Base-by-base conservation (phyloP, 2,329 filamentous ascomycete genomes). In the Hypoxylon sp. region DNA sequence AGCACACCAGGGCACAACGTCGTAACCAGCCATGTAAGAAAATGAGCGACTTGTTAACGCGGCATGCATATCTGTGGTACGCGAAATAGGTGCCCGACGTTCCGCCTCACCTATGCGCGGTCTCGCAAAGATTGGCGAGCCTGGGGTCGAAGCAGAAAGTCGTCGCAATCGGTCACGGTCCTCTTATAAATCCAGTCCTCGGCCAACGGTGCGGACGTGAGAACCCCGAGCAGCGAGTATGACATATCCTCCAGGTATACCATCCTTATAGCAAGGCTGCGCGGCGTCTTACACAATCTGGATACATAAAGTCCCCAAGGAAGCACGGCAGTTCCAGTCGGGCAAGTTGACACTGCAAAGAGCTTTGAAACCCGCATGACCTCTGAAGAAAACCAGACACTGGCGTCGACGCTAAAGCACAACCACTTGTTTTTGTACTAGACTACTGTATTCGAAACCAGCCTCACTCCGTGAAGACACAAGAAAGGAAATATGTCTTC, bases 401-500 rank as follows among this genome's bases (percentile, higher is more conserved):
- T 26, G 18, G 5, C 18, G 18, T 51, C 12, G 18, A 51, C 20
- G 30, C 22, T 30, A 22, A 22, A 46, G 42, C 16, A 28, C 44
- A 44, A 1, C 4, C 14, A 36, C 18, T 52, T 26, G 2, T 16
- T 8, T 18, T 36, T 18, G 16, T 28, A 16, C n/a, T 36, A 22
- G 11, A 16, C 7, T 8, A 24, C 22, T 22, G 18, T 2, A 24
- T 26, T 40, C 11, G 8, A n/a, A 11, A 40, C 7, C n/a, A 18
- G n/a, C 16, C n/a, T 52, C 30, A 8, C 26, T 22, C 14, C 2
- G 6, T 24, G 5, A 38, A 52, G 33, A 18, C n/a, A 24, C 28
- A 50, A 16, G 16, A 63, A 38, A 50, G 22, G 20, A 26, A 71
- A 67, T n/a, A 73, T 72, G 71, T 14, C 72, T 18, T 42, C 72